Evolutionary conservation across 257 asterid genomes (phyloP), one percentile per base, ranked within the genome.

Genomic region (Solanum rostratum): DNA sequence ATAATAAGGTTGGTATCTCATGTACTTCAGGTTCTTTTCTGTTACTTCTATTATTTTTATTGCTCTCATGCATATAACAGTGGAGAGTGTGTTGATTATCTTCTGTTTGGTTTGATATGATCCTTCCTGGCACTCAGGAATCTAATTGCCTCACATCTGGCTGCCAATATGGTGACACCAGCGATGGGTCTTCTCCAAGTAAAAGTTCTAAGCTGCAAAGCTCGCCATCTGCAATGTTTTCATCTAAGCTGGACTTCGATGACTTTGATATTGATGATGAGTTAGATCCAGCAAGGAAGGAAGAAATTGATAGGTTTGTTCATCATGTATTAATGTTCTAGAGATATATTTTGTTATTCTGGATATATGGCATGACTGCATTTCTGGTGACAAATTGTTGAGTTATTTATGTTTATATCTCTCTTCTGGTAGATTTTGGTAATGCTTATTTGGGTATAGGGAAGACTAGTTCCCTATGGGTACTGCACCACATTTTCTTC

Each of bases 241-340:
- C 92, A 73, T 59, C 90, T 49, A 84, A 90, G 80, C 84, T 80
- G 24, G 89, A 87, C 84, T 87, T 87, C 78, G 92, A 90, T 71
- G 92, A 86, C 84, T 88, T 69, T 54, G 92, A 88, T 79, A 54
- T 86, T 83, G 90, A 88, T 46, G 91, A 90, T 84, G 92, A 88
- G 78, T 82, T 90, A 71, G 92, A 90, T 84, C 92, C 92, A 55
- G 92, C 88, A 70, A 86, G 87, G 88, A 85, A 87, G 88, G 91
- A 90, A 90, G 85, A 90, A 86, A 83, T 90, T 43, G 92, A 90
- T 79, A 90, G 92, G 92, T 90, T 29, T 24, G 59, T 19, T 84
- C 37, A 62, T 62, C 80, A 29, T 27, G 18, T 57, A 19, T 10
- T 68, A 49, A 16, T 76, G 81, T 76, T 76, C 81, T 76, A 49